phyloP scores from a whole-genome alignment of 352 stramenopile species.

The Pythium biforme region DNA sequence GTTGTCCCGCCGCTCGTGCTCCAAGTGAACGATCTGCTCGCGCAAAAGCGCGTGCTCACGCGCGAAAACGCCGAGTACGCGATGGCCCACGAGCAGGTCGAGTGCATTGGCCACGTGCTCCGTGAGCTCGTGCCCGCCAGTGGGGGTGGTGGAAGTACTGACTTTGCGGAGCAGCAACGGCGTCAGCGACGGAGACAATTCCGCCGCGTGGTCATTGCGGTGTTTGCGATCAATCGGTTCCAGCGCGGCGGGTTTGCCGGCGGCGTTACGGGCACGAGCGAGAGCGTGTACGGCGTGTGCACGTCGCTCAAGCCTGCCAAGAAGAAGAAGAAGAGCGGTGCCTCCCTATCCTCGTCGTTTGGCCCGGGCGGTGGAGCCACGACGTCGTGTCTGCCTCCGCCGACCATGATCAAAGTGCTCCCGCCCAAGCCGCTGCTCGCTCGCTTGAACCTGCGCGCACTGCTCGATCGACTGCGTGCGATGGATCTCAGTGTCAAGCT shows the following conservation, averaged over 20 bases:
- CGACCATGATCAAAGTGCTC: slow-evolving; percentile 53
- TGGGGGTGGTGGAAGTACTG: not conserved
- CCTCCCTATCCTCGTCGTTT: not conserved
- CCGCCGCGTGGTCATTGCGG: slow-evolving; percentile 49
- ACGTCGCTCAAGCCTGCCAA: slow-evolving; percentile 38
- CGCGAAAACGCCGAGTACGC: slow-evolving; percentile 50
- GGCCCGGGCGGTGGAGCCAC: not conserved
- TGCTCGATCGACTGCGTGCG: slow-evolving; percentile 40
- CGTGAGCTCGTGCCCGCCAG: slow-evolving; percentile 47
- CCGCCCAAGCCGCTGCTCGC: slow-evolving; percentile 29
- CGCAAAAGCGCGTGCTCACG: slow-evolving; percentile 53
- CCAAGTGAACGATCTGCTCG: slow-evolving; percentile 62
- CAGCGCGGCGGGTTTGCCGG: slow-evolving; percentile 30
- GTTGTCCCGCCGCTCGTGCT: slow-evolving; percentile 56
- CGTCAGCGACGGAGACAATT: slow-evolving; percentile 26
- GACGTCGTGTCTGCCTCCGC: slow-evolving; percentile 16
- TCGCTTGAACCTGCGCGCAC: slow-evolving; percentile 28
- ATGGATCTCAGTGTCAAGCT: slow-evolving; percentile 38
- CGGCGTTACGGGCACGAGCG: not conserved
- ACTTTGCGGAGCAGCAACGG: slow-evolving; percentile 17
- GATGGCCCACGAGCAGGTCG: slow-evolving; percentile 48
- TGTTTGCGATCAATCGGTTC: slow-evolving; percentile 72
- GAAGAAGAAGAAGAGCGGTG: slow-evolving; percentile 22
- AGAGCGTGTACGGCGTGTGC: slow-evolving; percentile 36
- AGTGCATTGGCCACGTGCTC: slow-evolving; percentile 59